These are phyloP conservation scores for Naegleria gruberi DNA, from an alignment of 208 protist species.

Conservation along the genomic window DNA sequence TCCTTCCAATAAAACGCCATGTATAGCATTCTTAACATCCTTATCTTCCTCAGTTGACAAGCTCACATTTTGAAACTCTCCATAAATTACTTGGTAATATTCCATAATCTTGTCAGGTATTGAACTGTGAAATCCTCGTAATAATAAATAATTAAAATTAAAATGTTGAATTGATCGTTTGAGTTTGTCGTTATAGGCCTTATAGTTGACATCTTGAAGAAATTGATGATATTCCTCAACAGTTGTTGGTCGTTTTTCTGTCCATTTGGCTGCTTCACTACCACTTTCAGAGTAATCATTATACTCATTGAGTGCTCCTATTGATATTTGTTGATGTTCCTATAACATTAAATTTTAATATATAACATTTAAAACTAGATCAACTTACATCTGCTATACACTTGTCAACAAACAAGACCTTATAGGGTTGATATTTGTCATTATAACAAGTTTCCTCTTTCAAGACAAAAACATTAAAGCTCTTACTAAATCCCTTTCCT, in stretches of 20 bases:
- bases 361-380: neutral
- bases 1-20: neutral
- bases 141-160: slow-evolving; percentile 1
- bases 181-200: neutral
- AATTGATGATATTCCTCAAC: neutral
- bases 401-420: neutral
- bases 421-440: neutral
- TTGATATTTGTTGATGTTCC: neutral
- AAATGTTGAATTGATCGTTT: neutral
- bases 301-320: too few species aligned
- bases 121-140: neutral
- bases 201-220: neutral
- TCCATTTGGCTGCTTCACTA: too few species aligned
- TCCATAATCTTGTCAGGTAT: neutral
- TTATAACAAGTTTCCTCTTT: neutral
- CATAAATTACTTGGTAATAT: neutral
- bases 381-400: neutral
- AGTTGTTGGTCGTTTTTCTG: too few species aligned
- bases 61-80: neutral
- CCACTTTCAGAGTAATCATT: too few species aligned
- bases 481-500: neutral
- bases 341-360: neutral
- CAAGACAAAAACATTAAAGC: neutral
- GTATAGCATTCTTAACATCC: neutral
- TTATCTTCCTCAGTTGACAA: neutral